A percentile compares a stretch with the other conserved stretches of the same genome.
These are phyloP conservation scores for Solanum virginianum DNA, from an alignment of 257 asterid species.

Conservation along the genomic window DNA sequence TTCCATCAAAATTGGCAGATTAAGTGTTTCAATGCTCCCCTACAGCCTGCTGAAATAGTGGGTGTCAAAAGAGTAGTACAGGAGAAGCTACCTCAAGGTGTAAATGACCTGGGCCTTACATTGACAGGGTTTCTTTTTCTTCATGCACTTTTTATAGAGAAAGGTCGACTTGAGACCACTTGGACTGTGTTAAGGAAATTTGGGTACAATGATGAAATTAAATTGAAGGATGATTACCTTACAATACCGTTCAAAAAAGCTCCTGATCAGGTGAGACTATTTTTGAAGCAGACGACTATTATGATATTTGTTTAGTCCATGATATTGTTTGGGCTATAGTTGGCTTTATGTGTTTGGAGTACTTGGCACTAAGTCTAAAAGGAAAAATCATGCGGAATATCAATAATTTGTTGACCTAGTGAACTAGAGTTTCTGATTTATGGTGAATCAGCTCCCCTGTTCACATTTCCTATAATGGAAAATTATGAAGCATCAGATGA, in stretches of 20 bases:
- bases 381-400: not conserved
- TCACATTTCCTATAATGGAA: not conserved
- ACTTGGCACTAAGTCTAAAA: not conserved
- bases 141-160: conserved; percentile 92
- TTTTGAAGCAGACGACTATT: not conserved
- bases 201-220: conserved; percentile 79
- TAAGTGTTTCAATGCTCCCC: conserved; percentile 82
- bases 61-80: conserved; percentile 84
- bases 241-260: conserved; percentile 60
- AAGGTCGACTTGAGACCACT: conserved; percentile 78
- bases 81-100: conserved; percentile 85
- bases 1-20: conserved; percentile 29
- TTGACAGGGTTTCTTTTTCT: conserved; percentile 83
- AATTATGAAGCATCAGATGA: not conserved
- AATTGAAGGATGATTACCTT: conserved; percentile 63
- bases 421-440: not conserved
- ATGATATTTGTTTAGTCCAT: not conserved
- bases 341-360: not conserved
- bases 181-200: conserved; percentile 89
- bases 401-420: not conserved
- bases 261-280: conserved; percentile 78
- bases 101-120: conserved; percentile 81
- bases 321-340: not conserved
- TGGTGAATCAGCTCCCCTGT: not conserved
- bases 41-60: conserved; percentile 81